Conservation (phyloP, 169 alveolate genomes). For the Eimeria acervulina region DNA sequence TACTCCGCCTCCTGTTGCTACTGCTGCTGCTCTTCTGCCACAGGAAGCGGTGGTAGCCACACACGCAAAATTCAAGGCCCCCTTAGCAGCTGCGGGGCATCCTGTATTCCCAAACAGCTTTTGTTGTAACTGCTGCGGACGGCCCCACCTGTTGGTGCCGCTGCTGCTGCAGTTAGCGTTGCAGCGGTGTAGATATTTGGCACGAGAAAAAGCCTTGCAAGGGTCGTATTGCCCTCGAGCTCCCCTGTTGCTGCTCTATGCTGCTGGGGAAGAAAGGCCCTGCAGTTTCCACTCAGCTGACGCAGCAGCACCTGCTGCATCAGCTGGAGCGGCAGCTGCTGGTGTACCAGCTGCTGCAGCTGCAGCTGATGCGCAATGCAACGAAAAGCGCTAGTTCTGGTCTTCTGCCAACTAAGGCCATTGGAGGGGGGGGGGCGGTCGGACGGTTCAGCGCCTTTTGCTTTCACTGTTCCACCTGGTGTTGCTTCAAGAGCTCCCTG, state of each 20-base stretch:
- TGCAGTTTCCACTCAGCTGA: neutral
- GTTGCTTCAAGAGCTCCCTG: slow-evolving; percentile 77
- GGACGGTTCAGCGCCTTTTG: neutral
- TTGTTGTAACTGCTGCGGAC: slow-evolving; percentile 37
- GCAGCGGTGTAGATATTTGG: neutral
- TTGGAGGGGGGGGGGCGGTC: too few relatives aligned
- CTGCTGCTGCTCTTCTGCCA: slow-evolving; percentile 47
- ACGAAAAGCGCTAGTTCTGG: neutral
- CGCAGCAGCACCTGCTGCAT: slow-evolving; percentile 19
- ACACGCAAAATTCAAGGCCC: neutral
- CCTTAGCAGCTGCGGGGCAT: neutral
- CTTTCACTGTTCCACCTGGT: slow-evolving; percentile 8
- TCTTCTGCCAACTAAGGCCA: neutral
- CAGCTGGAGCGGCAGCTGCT: slow-evolving; percentile 13
- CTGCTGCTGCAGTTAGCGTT: slow-evolving; percentile 28
- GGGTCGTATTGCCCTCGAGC: slow-evolving; percentile 7
- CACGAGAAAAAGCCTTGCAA: neutral
- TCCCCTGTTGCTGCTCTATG: slow-evolving; percentile 28
- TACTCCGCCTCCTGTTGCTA: slow-evolving; percentile 15
- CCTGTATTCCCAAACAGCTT: neutral
- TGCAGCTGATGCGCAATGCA: slow-evolving; percentile 40
- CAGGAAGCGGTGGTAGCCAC: slow-evolving; percentile 5
- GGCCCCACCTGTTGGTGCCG: slow-evolving; percentile 33
- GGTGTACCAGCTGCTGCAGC: slow-evolving; percentile 25
- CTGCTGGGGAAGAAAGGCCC: slow-evolving; percentile 18